Evolutionary conservation across 108 stramenopile genomes (phyloP).

Genomic region (Chaetoceros tenuissimus): DNA sequence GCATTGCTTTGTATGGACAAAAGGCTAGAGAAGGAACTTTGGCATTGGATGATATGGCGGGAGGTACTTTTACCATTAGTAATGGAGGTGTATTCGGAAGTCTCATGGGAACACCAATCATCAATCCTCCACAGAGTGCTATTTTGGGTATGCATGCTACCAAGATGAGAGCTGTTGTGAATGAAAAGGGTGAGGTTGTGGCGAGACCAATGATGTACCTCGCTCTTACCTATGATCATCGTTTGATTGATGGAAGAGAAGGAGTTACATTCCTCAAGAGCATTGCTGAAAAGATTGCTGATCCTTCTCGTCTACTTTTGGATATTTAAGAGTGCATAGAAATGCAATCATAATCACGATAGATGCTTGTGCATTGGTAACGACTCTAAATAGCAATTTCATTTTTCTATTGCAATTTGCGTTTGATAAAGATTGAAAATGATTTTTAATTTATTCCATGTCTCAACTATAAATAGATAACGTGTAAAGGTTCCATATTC

Average conservation of each 20-base stretch:
- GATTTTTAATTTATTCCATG: too few relatives aligned
- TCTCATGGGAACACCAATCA: conserved; percentile 98
- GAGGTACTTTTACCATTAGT: conserved; percentile 98
- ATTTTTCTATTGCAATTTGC: too few relatives aligned
- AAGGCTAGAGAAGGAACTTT: conserved; percentile 90
- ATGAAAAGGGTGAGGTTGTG: conserved; percentile 92
- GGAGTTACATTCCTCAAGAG: conserved; percentile 98
- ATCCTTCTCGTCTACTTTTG: conserved; percentile 89
- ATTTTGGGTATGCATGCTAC: conserved; percentile 99
- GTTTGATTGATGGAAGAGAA: conserved; percentile 99
- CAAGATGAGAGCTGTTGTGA: conserved; percentile 96
- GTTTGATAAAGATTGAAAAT: too few relatives aligned
- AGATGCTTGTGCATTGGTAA: too few relatives aligned
- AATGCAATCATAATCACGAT: too few relatives aligned
- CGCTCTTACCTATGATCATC: conserved; percentile 99
- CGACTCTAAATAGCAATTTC: too few relatives aligned
- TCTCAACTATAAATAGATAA: too few relatives aligned
- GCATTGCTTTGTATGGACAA: conserved; percentile 89
- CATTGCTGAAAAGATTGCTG: conserved; percentile 95
- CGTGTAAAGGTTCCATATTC: too few relatives aligned
- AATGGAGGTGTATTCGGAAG: conserved; percentile 99
- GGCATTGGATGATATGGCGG: conserved; percentile 98
- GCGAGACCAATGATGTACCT: conserved; percentile 99
- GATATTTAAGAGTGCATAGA: too few relatives aligned
- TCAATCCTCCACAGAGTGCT: conserved; percentile 99